These are phyloP conservation scores for Berberis vulgaris DNA, from an alignment of 164 flowering plant genomes.

Conservation along the genomic window DNA sequence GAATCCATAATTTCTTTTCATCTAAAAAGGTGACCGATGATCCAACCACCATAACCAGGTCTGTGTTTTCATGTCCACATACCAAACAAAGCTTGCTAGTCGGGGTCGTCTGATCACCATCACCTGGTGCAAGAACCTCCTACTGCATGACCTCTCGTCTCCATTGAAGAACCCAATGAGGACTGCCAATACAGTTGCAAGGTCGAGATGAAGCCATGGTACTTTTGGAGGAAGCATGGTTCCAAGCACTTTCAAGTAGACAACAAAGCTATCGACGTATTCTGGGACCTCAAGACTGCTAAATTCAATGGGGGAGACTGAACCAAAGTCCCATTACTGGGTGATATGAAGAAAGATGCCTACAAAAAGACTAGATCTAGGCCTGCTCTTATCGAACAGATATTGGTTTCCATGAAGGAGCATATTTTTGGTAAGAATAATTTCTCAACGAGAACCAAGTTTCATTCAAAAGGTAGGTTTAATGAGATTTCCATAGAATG, in stretches of 20 bases:
- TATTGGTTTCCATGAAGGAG: constrained; percentile 45
- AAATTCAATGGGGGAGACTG: constrained; percentile 19
- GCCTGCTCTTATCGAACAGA: constrained; percentile 50
- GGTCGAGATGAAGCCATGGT: constrained; percentile 62
- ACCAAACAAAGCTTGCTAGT: too few species aligned
- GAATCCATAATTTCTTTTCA: too few species aligned
- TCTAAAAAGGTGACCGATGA: too few species aligned
- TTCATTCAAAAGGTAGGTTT: constrained; percentile 38
- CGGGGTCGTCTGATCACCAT: too few species aligned
- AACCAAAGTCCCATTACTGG: constrained; percentile 55
- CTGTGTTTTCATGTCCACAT: too few species aligned
- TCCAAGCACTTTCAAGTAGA: too few species aligned
- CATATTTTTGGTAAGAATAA: constrained; percentile 52
- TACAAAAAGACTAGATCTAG: constrained; percentile 47
- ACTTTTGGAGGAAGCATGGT: too few species aligned
- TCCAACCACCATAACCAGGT: too few species aligned
- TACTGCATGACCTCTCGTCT: constrained; percentile 61
- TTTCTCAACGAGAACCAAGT: constrained; percentile 38
- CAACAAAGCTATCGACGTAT: too few species aligned
- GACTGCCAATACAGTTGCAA: constrained; percentile 31
- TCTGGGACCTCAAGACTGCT: too few species aligned
- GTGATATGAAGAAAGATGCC: constrained; percentile 63
- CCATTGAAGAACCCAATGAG: constrained; percentile 22
- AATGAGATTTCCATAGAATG: constrained; percentile 58
- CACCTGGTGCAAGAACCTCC: constrained; percentile 55